Conservation (phyloP, 805 yeast species). For the Ogataea kodamae region DNA sequence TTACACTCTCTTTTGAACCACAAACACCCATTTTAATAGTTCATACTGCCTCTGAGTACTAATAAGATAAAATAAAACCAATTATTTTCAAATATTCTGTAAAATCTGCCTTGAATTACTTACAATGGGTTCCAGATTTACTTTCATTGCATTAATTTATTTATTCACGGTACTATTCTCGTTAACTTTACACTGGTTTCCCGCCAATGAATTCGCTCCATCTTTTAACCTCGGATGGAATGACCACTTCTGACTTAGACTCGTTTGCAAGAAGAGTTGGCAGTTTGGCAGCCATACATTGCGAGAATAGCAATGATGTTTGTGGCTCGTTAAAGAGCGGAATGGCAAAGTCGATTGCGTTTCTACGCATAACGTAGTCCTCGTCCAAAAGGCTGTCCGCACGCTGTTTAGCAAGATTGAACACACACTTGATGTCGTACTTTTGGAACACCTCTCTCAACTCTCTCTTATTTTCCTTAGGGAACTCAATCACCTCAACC, state of each 20-base stretch:
- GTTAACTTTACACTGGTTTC: constrained; percentile 56
- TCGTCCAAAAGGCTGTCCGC: constrained; percentile 82
- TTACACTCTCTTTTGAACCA: constrained; percentile 25
- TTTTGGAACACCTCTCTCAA: constrained; percentile 90
- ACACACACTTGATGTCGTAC: constrained; percentile 79
- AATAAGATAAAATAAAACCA: background rate
- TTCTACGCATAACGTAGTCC: constrained; percentile 98
- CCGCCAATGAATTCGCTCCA: constrained; percentile 98
- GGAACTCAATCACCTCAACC: constrained; percentile 78
- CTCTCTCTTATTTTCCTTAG: constrained; percentile 88
- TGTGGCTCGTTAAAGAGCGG: constrained; percentile 97
- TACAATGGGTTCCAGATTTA: too few species aligned
- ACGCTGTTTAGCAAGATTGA: constrained; percentile 86
- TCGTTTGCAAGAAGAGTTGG: constrained; percentile 50
- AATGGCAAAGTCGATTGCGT: constrained; percentile 96
- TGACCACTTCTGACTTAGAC: constrained; percentile 40
- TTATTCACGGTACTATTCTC: too few species aligned
- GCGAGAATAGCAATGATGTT: constrained; percentile 83
- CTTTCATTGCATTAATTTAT: constrained; percentile 5
- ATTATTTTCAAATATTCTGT: background rate
- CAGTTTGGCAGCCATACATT: constrained; percentile 72
- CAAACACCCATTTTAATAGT: constrained; percentile 26
- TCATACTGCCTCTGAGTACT: constrained; percentile 2
- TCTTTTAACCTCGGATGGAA: constrained; percentile 85
- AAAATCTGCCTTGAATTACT: background rate